Percentiles rank a stretch among this genome's conserved stretches.
phyloP scores from a whole-genome alignment of 768 basidiomycete species.

The Russula ochroleuca region DNA sequence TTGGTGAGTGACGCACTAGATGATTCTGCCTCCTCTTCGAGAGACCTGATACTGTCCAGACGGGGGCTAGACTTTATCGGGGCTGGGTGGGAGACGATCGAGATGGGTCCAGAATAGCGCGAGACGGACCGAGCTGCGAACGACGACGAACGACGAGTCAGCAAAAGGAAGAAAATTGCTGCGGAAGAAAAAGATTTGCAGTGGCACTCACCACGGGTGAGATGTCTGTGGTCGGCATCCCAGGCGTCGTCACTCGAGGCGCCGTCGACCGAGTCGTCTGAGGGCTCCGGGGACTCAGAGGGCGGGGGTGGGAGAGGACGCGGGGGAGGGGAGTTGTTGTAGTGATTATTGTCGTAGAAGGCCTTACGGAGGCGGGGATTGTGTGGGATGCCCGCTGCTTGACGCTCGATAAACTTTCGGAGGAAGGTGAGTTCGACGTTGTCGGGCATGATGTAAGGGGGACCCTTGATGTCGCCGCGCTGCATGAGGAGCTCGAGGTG shows the following conservation, averaged over 20 bases:
- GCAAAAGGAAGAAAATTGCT: not conserved
- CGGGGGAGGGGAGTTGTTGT: constrained; percentile 4
- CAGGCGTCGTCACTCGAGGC: constrained; percentile 23
- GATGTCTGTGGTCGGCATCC: constrained; percentile 18
- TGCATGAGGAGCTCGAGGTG: constrained; percentile 84
- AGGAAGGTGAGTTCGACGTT: constrained; percentile 73
- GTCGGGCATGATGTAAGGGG: constrained; percentile 77
- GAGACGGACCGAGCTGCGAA: constrained; percentile 17
- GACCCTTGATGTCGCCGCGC: constrained; percentile 80
- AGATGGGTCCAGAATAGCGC: constrained; percentile 9
- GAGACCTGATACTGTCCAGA: constrained; percentile 17
- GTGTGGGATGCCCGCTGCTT: constrained; percentile 68
- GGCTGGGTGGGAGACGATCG: constrained; percentile 4
- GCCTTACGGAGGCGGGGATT: constrained; percentile 65
- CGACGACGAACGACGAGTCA: not conserved
- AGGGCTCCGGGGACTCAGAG: constrained; percentile 26
- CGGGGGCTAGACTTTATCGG: constrained; percentile 23
- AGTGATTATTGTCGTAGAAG: constrained; percentile 22
- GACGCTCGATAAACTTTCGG: constrained; percentile 77
- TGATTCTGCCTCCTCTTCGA: constrained; percentile 26
- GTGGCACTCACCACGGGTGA: constrained; percentile 16
- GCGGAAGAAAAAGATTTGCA: no score
- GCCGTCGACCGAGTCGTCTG: constrained; percentile 25
- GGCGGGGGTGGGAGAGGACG: constrained; percentile 15
- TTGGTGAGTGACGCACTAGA: constrained; percentile 7